These are phyloP conservation scores for Colletotrichum destructivum DNA, from an alignment of 2,329 filamentous ascomycete species.

Conservation along the genomic window DNA sequence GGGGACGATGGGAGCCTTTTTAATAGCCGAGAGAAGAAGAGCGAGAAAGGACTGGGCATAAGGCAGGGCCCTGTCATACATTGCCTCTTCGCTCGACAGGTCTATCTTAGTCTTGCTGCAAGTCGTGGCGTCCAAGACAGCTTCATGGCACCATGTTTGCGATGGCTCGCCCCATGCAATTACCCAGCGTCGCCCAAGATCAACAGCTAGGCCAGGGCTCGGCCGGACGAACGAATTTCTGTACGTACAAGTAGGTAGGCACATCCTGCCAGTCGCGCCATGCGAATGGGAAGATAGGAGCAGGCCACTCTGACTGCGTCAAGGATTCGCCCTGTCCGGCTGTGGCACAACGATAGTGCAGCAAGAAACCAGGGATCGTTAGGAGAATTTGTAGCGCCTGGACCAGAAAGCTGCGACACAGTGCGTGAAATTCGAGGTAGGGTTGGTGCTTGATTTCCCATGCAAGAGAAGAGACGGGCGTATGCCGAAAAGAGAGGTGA, in stretches of 20 bases:
- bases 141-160: neutral
- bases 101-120: neutral
- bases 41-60: neutral
- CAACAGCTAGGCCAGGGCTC: neutral
- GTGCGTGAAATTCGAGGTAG: conserved; percentile 23
- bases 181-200: conserved; percentile 10
- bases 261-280: conserved; percentile 5
- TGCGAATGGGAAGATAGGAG: neutral
- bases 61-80: neutral
- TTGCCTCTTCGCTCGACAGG: neutral
- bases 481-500: conserved; percentile 8
- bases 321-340: conserved; percentile 7
- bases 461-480: conserved; percentile 11
- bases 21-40: conserved; percentile 5
- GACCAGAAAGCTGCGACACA: conserved; percentile 32
- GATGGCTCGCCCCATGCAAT: conserved; percentile 17
- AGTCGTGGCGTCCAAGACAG: conserved; percentile 20
- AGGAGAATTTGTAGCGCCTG: conserved; percentile 19
- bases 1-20: conserved; percentile 16
- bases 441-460: conserved; percentile 4
- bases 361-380: conserved; percentile 17
- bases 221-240: neutral
- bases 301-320: conserved; percentile 16
- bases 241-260: conserved; percentile 11
- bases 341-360: conserved; percentile 28